Percentiles rank a stretch among this genome's conserved stretches.
Conservation (phyloP, 768 basidiomycete species). For the Collybia sordida region DNA sequence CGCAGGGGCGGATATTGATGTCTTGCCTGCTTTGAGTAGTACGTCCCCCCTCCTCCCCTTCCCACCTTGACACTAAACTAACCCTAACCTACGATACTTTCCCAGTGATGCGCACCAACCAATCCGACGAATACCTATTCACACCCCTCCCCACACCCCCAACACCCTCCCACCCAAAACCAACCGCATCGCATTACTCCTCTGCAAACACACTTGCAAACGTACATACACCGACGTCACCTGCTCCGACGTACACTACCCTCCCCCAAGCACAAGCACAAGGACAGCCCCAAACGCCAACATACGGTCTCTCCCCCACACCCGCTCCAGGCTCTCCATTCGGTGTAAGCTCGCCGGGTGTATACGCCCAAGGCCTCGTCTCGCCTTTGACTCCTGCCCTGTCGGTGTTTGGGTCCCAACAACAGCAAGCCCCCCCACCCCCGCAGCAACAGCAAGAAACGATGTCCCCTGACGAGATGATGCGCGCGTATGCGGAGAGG, state of each 20-base stretch:
- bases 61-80: conserved; percentile 6
- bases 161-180: conserved; percentile 30
- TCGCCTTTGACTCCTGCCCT: too few relatives aligned
- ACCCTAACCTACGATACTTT: conserved; percentile 18
- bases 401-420: too few relatives aligned
- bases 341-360: background rate
- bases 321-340: conserved; percentile 20
- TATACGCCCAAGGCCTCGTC: too few relatives aligned
- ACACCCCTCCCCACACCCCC: conserved; percentile 33
- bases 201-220: too few relatives aligned
- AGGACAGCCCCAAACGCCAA: background rate
- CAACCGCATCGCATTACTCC: conserved; percentile 26
- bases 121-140: conserved; percentile 47
- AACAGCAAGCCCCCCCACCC: too few relatives aligned
- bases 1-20: conserved; percentile 38
- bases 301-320: conserved; percentile 10
- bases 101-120: conserved; percentile 64
- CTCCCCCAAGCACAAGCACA: background rate
- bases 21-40: conserved; percentile 71
- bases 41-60: conserved; percentile 24
- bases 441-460: conserved; percentile 24
- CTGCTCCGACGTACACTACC: conserved; percentile 3
- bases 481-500: conserved; percentile 67
- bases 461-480: conserved; percentile 71
- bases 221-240: background rate